Conservation (phyloP, 495 filamentous ascomycete genomes). For the Trichoderma orchidacearum region DNA sequence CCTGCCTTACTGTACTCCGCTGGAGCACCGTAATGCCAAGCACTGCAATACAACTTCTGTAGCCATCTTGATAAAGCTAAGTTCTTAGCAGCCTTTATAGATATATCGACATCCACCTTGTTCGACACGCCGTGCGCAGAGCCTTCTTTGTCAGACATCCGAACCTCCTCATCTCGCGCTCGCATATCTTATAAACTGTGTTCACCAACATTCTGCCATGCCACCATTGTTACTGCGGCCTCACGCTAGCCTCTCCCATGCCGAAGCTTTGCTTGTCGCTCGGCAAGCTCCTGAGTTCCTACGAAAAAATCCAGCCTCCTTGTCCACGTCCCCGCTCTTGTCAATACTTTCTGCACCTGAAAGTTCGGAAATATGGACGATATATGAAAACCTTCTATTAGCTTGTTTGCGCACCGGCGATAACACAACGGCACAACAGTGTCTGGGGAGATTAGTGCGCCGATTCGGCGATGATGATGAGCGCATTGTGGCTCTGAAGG, state of each 20-base stretch:
- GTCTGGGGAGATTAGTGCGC: conserved; percentile 55
- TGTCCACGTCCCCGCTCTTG: conserved; percentile 34
- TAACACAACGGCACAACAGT: conserved; percentile 57
- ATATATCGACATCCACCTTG: too few species aligned
- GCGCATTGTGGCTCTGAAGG: conserved; percentile 65
- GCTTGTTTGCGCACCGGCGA: conserved; percentile 79
- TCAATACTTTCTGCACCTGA: conserved; percentile 46
- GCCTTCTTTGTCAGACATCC: too few species aligned
- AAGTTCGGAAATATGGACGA: conserved; percentile 61
- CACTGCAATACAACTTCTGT: too few species aligned
- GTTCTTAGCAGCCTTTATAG: too few species aligned
- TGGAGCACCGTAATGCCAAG: too few species aligned
- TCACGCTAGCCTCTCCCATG: conserved; percentile 11
- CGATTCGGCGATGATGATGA: conserved; percentile 79
- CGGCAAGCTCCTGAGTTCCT: conserved; percentile 66
- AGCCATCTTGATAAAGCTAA: too few species aligned
- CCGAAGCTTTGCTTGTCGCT: conserved; percentile 51
- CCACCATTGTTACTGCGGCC: neutral
- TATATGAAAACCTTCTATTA: conserved; percentile 74
- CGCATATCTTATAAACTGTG: neutral
- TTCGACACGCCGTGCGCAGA: too few species aligned
- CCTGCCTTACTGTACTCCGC: too few species aligned
- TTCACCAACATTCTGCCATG: neutral
- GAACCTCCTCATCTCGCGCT: too few species aligned
- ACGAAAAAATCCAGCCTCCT: conserved; percentile 27